Conservation (phyloP, 768 basidiomycete genomes). For the Russula vinacea region DNA sequence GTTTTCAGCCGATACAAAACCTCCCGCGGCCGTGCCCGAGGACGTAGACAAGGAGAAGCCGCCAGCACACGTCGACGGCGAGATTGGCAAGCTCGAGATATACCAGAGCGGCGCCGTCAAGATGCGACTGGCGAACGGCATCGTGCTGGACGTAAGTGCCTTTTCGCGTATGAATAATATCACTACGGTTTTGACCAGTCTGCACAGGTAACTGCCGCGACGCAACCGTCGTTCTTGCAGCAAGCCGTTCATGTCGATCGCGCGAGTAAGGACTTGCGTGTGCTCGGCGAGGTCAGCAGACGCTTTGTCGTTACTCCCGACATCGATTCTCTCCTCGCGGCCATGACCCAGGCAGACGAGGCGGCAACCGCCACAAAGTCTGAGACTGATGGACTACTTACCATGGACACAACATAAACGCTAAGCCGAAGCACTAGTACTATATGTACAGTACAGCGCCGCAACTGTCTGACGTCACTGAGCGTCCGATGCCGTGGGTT, state of each 20-base stretch:
- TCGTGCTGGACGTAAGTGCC: constrained; percentile 72
- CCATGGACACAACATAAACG: constrained; percentile 48
- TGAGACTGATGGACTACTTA: constrained; percentile 49
- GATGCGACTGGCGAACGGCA: constrained; percentile 77
- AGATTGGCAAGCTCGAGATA: constrained; percentile 81
- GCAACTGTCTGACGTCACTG: background rate
- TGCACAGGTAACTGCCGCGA: constrained; percentile 70
- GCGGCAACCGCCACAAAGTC: constrained; percentile 33
- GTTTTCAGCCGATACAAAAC: constrained; percentile 61
- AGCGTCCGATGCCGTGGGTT: background rate
- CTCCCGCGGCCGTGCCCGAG: constrained; percentile 39
- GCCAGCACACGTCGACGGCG: constrained; percentile 53
- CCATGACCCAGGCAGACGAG: constrained; percentile 56
- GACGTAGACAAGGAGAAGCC: constrained; percentile 32
- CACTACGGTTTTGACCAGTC: background rate
- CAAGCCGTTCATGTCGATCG: constrained; percentile 76
- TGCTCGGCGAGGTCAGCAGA: constrained; percentile 85
- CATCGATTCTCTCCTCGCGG: constrained; percentile 65
- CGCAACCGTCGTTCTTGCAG: constrained; percentile 84
- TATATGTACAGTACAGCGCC: constrained; percentile 2
- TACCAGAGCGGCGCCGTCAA: constrained; percentile 84
- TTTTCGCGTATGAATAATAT: background rate
- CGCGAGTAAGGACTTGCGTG: constrained; percentile 53
- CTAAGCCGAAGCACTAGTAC: constrained; percentile 9
- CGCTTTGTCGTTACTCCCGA: constrained; percentile 84